Base-by-base conservation (phyloP, 306 rosid genomes). In the Neltuma alba region DNA sequence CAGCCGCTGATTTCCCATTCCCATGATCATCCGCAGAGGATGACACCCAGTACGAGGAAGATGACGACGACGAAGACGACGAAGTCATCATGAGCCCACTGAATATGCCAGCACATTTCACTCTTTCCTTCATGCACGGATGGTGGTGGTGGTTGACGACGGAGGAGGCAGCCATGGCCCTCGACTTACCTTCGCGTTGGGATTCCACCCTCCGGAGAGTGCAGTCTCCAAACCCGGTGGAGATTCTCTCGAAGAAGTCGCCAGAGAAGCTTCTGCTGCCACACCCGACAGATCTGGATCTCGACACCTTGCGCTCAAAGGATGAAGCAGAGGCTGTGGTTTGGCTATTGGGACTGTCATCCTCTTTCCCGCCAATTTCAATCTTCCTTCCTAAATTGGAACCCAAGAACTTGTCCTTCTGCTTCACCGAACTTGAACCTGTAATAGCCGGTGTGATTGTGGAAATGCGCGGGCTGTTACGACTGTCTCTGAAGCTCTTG, bases 231-330 rank as follows among this genome's bases (percentile, higher is more conserved):
- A 93, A 89, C 7, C 98, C 99, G 27, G 96, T 91, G 2, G 99
- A 95, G 85, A 95, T 90, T 80, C 97, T 86, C 84, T 95, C 99
- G 52, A 95, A 93, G 55, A 95, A 91, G 42, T 93, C 97, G n/a
- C 92, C 96, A 21, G 99, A 95, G 81, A 95, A 93, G 89, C 99
- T 95, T 45, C 97, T 87, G 80, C 96, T 92, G 16, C 99, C 99
- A 54, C 99, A 93, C 6, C 98, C 99, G 36, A 95, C 94, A 76
- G 94, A 95, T 93, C 98, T 89, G 76, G 99, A 95, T 89, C 99
- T 86, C 44, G 96, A 95, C 52, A 91, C 97, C 75, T 89, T 91
- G 6, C 94, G 82, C 38, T 90, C 97, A 12, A 89, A 82, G 4
- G 95, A 90, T 6, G 85, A 84, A 21, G 57, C 83, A 1, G 87